Evolutionary conservation across 2,329 filamentous ascomycete genomes (phyloP).

Genomic region (Penicillium sp.): DNA sequence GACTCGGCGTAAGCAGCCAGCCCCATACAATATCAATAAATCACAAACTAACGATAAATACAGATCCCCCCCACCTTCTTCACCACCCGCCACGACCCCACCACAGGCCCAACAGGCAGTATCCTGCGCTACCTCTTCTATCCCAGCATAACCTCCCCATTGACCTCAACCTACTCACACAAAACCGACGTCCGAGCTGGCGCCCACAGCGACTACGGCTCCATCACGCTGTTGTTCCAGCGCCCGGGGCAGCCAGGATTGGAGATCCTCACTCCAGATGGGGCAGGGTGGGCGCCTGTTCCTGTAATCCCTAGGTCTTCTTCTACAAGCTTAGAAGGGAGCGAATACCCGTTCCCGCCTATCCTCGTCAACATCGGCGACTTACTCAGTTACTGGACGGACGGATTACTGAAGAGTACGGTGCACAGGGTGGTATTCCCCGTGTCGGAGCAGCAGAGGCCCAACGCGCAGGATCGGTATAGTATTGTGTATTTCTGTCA

Average conservation of each 20-base stretch:
- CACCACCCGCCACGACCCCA: constrained; percentile 49
- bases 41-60: neutral
- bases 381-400: constrained; percentile 76
- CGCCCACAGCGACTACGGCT: constrained; percentile 80
- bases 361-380: constrained; percentile 65
- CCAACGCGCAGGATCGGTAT: constrained; percentile 44
- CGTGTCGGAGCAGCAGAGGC: constrained; percentile 30
- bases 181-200: constrained; percentile 69
- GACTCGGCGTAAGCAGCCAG: constrained; percentile 52
- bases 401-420: constrained; percentile 74
- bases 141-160: constrained; percentile 47
- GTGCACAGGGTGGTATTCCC: constrained; percentile 80
- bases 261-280: constrained; percentile 63
- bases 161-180: constrained; percentile 38
- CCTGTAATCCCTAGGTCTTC: no score
- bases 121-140: constrained; percentile 67
- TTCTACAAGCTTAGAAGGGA: no score
- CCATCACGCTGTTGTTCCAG: constrained; percentile 68
- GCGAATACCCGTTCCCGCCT: constrained; percentile 54
- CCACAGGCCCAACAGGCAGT: constrained; percentile 44
- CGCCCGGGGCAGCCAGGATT: constrained; percentile 74
- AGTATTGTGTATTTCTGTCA: constrained; percentile 57
- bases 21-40: neutral
- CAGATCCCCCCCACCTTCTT: constrained; percentile 49
- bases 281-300: constrained; percentile 54